Evolutionary conservation across 2,329 filamentous ascomycete genomes (phyloP), one percentile per base, ranked within the genome.

Genomic region (Fusarium haematococcum): DNA sequence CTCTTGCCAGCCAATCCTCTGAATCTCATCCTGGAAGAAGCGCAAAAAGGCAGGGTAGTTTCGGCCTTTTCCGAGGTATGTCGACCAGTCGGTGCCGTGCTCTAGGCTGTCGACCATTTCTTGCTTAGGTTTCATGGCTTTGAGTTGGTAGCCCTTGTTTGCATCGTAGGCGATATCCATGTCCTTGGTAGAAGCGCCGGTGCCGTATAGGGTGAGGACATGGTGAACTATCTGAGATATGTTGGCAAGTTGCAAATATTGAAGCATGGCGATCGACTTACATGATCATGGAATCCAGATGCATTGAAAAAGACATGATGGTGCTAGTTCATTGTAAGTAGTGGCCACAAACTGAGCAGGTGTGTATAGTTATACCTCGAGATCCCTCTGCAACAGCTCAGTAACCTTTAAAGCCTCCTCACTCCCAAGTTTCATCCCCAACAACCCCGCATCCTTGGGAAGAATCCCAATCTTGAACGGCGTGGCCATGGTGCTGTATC

Each of bases 291-390:
- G 72, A 93, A 97, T 0, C 93, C 92, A 2, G 82, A 79, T 0
- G 88, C 69, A 70, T 97, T 97, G 86, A 95, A 97, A 84, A 92
- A 97, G 67, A 95, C 92, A 79, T 97, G 93, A 76, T 95, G 90
- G 18, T 76, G 77, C 82, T 65, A 8, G 11, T 43, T 30, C 5
- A 23, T 16, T 25, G 37, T 74, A 37, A 78, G 69, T 2, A 32
- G 32, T 16, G 32, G 8, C 14, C 20, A 58, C 14, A 4, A 54
- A 30, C 23, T 11, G 25, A 57, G 10, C 35, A 23, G 9, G 32
- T 14, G 32, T 10, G 6, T 18, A 18, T 25, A n/a, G 4, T 5
- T 79, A 35, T 76, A 88, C 85, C 83, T 91, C 89, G 73, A 97
- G 88, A 78, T 98, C 95, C 67, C 91, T 85, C 80, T 97, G 94